Evolutionary conservation across 148 eudicot genomes (phyloP).

Genomic region (Rhododendron molle): DNA sequence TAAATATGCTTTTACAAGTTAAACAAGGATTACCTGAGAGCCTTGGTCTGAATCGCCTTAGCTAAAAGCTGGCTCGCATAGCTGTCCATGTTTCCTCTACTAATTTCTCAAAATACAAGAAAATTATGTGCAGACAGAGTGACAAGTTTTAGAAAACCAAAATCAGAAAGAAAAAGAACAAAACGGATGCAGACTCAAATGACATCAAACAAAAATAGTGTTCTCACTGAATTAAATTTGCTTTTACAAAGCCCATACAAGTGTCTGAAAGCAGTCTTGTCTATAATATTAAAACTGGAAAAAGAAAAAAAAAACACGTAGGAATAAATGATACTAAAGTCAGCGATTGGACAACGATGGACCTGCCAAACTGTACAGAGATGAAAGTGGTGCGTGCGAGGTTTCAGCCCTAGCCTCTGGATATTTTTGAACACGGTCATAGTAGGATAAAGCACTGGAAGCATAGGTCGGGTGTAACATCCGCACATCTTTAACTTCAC

Average conservation of each 20-base stretch:
- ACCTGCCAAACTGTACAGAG: slow-evolving; percentile 62
- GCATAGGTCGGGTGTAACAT: slow-evolving; percentile 28
- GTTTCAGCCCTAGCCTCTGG: not conserved
- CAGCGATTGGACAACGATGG: slow-evolving; percentile 13
- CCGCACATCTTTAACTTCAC: slow-evolving; percentile 18
- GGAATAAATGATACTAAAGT: not conserved
- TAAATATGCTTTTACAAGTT: not conserved
- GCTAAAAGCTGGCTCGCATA: not conserved
- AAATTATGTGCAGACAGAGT: not conserved
- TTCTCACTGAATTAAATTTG: not conserved
- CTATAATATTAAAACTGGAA: not conserved
- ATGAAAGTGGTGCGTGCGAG: slow-evolving; percentile 39
- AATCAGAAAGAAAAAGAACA: not conserved
- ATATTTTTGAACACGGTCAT: slow-evolving; percentile 21
- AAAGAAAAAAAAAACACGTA: not conserved
- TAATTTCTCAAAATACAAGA: not conserved
- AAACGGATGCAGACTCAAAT: not conserved
- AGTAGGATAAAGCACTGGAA: slow-evolving; percentile 21
- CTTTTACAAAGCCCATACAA: not conserved
- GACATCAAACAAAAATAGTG: not conserved
- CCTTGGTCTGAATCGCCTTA: not conserved
- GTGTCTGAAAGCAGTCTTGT: not conserved
- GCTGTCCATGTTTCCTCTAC: not conserved
- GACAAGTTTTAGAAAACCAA: not conserved
- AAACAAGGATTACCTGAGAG: not conserved